A percentile compares a stretch with the other conserved stretches of the same genome.
phyloP scores from a whole-genome alignment of 1,284 basidiomycete genomes.

The Rhodotorula sp. region DNA sequence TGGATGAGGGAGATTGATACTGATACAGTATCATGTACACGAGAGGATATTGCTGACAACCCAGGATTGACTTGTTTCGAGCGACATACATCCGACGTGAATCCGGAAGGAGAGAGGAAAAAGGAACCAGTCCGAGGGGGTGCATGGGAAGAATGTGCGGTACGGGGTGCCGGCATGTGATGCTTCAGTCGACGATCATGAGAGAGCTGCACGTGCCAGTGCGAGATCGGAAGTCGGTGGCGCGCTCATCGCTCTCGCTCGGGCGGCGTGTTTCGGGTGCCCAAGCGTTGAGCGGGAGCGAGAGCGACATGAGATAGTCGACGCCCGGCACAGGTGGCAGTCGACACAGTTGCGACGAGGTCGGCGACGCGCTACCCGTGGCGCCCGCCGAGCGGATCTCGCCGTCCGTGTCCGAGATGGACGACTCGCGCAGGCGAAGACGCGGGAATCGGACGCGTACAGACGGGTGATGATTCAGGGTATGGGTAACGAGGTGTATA shows the following conservation, averaged over 20 bases:
- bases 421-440: slow-evolving; percentile 19
- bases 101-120: background rate
- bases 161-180: background rate
- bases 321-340: slow-evolving; percentile 1
- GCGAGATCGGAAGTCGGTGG: slow-evolving; percentile 12
- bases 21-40: background rate
- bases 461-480: slow-evolving; percentile 23
- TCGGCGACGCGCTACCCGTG: slow-evolving; percentile 1
- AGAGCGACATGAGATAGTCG: slow-evolving; percentile 32
- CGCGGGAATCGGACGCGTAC: slow-evolving; percentile 25
- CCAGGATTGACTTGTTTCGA: background rate
- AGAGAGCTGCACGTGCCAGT: slow-evolving; percentile 12
- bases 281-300: slow-evolving; percentile 28
- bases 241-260: slow-evolving; percentile 14
- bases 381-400: background rate
- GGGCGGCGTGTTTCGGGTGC: slow-evolving; percentile 21
- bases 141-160: background rate
- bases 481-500: slow-evolving; percentile 1
- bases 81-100: background rate
- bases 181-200: slow-evolving; percentile 12
- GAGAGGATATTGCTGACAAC: background rate
- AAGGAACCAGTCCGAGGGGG: too few species aligned
- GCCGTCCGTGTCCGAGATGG: slow-evolving; percentile 13
- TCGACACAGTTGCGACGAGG: slow-evolving; percentile 14
- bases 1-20: background rate